Percentiles rank a stretch among this genome's conserved stretches.
Evolutionary conservation across 495 filamentous ascomycete species (phyloP).

Genomic region (Tuber calosporum): DNA sequence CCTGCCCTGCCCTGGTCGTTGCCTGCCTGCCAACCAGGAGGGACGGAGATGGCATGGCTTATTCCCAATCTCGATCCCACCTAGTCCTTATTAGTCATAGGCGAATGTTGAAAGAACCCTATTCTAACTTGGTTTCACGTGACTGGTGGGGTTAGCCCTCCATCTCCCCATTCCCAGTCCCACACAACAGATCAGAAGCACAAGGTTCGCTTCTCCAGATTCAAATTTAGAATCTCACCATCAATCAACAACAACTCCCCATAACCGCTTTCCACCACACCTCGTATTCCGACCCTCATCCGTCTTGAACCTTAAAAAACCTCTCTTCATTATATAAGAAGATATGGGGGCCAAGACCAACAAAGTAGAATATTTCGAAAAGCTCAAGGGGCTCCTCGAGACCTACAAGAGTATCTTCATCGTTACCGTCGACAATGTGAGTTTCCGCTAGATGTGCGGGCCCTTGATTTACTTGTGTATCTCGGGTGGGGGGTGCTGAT

Average conservation of each 20-base stretch:
- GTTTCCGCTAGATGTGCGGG: conserved; percentile 3
- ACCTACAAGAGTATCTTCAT: conserved; percentile 95
- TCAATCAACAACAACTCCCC: neutral
- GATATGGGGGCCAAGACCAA: conserved; percentile 98
- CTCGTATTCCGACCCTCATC: neutral
- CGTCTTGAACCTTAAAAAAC: conserved; percentile 73
- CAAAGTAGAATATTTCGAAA: conserved; percentile 99
- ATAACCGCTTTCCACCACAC: neutral
- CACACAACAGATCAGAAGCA: neutral
- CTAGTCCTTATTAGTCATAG: neutral
- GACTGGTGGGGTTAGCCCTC: neutral
- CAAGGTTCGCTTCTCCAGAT: neutral
- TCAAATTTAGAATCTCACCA: neutral
- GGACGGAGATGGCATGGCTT: neutral
- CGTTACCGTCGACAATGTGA: conserved; percentile 86
- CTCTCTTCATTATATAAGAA: conserved; percentile 88
- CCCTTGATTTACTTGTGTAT: neutral
- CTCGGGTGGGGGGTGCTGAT: conserved; percentile 41
- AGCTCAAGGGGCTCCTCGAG: conserved; percentile 89
- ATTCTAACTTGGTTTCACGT: neutral
- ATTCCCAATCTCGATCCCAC: neutral
- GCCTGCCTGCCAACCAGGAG: conserved; percentile 1
- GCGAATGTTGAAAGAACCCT: neutral
- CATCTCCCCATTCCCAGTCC: neutral
- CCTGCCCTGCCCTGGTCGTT: neutral